Evolutionary conservation across 768 basidiomycete species (phyloP), one percentile per base, ranked within the genome.

Genomic region (Suillus luteus): DNA sequence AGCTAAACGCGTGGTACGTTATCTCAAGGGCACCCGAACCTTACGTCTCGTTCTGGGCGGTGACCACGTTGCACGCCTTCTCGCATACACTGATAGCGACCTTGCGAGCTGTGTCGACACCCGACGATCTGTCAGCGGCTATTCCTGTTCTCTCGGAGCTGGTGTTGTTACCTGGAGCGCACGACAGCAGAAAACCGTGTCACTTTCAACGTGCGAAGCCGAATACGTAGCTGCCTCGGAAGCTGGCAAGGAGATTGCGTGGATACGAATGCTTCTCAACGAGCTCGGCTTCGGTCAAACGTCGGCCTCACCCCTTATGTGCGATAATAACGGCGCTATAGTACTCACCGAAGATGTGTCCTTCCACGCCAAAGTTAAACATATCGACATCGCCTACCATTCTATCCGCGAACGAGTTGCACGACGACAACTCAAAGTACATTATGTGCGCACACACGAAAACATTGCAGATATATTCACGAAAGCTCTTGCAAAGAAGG

Each of bases 391-490:
- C 19, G 59, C 69, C 10, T 74, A 78, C 61, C 79, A 82, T 64
- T 80, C 70, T 57, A 65, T 82, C 27, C 72, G 76, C 0, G 38
- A 38, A 12, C 11, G 38, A 2, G 38, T 38, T 1, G 2, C 74
- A 82, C 55, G 65, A 11, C 61, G 68, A 2, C 63, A 73, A 0
- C 51, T 82, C 33, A 35, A 33, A 1, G 33, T 81, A 3, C 40
- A 52, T 14, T 76, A 78, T 64, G 67, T 80, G 27, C 62, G 64
- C 2, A 77, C 80, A 0, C 60, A 67, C 5, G 69, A 76, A 27
- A 82, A 80, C 62, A 12, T 72, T 0, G 78, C 80, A 5, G 78
- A 83, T 62, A 66, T 77, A 38, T 76, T 83, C 59, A 83, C 80
- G 0, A 83, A 83, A 64, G 64, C 75, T 0, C 71, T 80, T 1